Evolutionary conservation across 805 yeast genomes (phyloP).

Genomic region (Nakazawaea populi): DNA sequence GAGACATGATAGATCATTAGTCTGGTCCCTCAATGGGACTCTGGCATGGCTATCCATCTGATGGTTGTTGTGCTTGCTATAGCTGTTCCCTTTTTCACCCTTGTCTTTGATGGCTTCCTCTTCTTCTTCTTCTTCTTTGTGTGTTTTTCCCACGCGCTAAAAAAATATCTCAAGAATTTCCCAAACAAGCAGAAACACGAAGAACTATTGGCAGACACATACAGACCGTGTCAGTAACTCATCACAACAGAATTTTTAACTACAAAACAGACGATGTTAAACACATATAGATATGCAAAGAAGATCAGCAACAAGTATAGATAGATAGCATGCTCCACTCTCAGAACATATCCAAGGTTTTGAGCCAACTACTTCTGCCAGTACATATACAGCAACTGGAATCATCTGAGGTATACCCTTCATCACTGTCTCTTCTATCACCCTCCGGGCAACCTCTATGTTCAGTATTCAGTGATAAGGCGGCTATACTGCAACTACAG

Average conservation of each 20-base stretch:
- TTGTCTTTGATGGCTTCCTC: not conserved
- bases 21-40: slow-evolving; percentile 13
- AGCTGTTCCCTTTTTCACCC: slow-evolving; percentile 23
- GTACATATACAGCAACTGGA: slow-evolving; percentile 10
- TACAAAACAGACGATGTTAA: too few relatives aligned
- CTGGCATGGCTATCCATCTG: slow-evolving; percentile 12
- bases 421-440: slow-evolving; percentile 25
- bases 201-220: not conserved
- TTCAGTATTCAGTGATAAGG: slow-evolving; percentile 12
- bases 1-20: slow-evolving; percentile 15
- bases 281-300: not conserved
- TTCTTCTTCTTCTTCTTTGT: not conserved
- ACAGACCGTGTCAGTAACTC: too few relatives aligned
- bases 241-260: too few relatives aligned
- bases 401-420: slow-evolving; percentile 17
- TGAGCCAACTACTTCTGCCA: slow-evolving; percentile 17
- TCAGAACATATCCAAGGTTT: slow-evolving; percentile 18
- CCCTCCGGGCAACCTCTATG: slow-evolving; percentile 22
- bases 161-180: not conserved
- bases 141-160: not conserved
- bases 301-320: not conserved
- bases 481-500: not conserved
- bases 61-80: not conserved
- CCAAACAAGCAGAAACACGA: not conserved
- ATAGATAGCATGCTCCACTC: slow-evolving; percentile 22